Evolutionary conservation across 345 rosid genomes (phyloP).

Genomic region (Mangifera indica): DNA sequence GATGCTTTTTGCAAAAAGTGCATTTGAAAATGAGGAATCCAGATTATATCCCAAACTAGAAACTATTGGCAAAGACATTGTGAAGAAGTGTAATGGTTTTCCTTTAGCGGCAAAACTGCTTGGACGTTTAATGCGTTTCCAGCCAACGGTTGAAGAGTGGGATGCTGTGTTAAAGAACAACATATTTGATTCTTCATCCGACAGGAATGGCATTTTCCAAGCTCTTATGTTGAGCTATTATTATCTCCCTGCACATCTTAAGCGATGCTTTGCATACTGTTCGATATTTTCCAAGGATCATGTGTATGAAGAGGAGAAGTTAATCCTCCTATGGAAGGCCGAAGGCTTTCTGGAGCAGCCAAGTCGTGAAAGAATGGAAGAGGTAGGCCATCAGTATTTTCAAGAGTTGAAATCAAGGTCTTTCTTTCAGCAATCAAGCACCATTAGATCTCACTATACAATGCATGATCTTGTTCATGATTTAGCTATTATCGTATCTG

Average conservation of each 20-base stretch:
- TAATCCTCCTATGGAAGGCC: conserved; percentile 36
- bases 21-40: conserved; percentile 6
- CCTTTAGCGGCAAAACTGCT: conserved; percentile 29
- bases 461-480: conserved; percentile 33
- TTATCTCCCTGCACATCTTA: conserved; percentile 24
- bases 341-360: conserved; percentile 18
- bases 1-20: conserved; percentile 19
- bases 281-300: conserved; percentile 19
- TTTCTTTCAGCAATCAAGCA: conserved; percentile 15
- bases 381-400: conserved; percentile 8
- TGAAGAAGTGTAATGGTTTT: conserved; percentile 8
- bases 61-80: conserved; percentile 15
- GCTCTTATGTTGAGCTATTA: conserved; percentile 22
- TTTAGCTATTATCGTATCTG: conserved; percentile 24
- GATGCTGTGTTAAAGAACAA: conserved; percentile 5
- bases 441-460: conserved; percentile 1
- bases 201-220: neutral
- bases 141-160: conserved; percentile 4
- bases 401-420: conserved; percentile 8
- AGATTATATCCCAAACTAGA: neutral
- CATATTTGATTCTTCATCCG: conserved; percentile 8
- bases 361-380: conserved; percentile 7
- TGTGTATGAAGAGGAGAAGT: conserved; percentile 2
- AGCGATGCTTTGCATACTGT: conserved; percentile 31
- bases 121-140: conserved; percentile 9